Evolutionary conservation across 345 rosid genomes (phyloP).

Genomic region (Linum lewisii): DNA sequence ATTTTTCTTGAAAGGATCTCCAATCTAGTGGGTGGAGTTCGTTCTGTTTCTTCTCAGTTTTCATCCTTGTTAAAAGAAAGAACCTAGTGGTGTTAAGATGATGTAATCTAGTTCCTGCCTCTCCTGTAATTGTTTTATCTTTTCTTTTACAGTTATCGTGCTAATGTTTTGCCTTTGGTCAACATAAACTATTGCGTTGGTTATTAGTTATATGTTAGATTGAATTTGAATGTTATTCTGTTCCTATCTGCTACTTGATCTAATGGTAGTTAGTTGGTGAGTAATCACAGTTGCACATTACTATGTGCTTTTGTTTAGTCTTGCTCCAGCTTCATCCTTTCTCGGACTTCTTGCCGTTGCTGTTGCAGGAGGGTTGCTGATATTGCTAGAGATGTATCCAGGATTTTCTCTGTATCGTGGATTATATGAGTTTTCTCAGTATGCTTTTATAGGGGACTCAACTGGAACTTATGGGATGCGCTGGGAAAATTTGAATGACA

Average conservation of each 20-base stretch:
- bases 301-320: not conserved
- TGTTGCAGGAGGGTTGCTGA: conserved; percentile 55
- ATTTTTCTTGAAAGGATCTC: conserved; percentile 2
- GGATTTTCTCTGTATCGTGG: conserved; percentile 82
- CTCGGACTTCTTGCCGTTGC: conserved; percentile 7
- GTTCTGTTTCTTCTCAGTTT: not conserved
- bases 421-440: conserved; percentile 62
- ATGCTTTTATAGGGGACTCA: conserved; percentile 35
- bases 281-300: not conserved
- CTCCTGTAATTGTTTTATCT: not conserved
- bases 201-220: no score
- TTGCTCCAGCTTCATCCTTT: conserved; percentile 2
- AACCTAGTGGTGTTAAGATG: not conserved
- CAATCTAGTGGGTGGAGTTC: not conserved
- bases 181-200: no score
- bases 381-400: conserved; percentile 70
- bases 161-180: not conserved
- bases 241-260: not conserved
- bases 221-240: no score
- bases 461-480: conserved; percentile 60
- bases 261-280: not conserved
- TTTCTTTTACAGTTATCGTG: not conserved
- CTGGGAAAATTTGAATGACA: conserved; percentile 53
- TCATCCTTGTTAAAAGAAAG: not conserved
- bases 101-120: not conserved